These are phyloP conservation scores for Candida glucosophila DNA, from an alignment of 1,139 yeast species.

Conservation along the genomic window DNA sequence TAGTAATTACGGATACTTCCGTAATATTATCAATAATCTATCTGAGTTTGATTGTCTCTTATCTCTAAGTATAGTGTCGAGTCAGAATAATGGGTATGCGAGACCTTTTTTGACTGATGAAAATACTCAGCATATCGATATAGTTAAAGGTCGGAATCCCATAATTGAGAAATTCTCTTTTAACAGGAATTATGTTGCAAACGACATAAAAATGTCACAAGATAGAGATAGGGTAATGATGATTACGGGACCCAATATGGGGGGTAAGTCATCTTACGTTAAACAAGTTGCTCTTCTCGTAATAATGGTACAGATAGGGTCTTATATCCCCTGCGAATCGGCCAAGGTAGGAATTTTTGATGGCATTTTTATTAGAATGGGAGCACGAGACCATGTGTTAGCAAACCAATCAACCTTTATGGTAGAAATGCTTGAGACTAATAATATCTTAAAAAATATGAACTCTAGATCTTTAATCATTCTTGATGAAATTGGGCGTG, in stretches of 20 bases:
- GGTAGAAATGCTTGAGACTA: conserved; percentile 65
- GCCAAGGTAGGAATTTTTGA: conserved; percentile 54
- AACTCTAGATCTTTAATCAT: conserved; percentile 50
- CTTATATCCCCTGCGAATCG: conserved; percentile 30
- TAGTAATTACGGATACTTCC: conserved; percentile 41
- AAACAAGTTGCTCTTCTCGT: conserved; percentile 88
- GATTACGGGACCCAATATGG: conserved; percentile 86
- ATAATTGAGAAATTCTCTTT: too few relatives aligned
- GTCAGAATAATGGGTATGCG: conserved; percentile 36
- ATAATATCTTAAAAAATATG: conserved; percentile 38
- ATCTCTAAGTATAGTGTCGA: conserved; percentile 59
- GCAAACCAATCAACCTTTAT: conserved; percentile 68
- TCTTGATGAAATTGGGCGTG: conserved; percentile 83
- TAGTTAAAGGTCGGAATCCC: conserved; percentile 69
- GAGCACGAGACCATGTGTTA: conserved; percentile 64
- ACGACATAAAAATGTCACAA: conserved; percentile 46
- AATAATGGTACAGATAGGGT: conserved; percentile 62
- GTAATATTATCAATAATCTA: conserved; percentile 40
- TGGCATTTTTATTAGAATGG: conserved; percentile 53
- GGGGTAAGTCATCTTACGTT: conserved; percentile 93
- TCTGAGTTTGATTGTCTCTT: conserved; percentile 67
- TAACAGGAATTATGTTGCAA: too few relatives aligned
- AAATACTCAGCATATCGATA: conserved; percentile 40
- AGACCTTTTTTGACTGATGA: conserved; percentile 45
- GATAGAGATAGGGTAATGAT: conserved; percentile 45